Evolutionary conservation across 805 yeast species (phyloP).

Genomic region (Vanderwaltozyma polyspora): DNA sequence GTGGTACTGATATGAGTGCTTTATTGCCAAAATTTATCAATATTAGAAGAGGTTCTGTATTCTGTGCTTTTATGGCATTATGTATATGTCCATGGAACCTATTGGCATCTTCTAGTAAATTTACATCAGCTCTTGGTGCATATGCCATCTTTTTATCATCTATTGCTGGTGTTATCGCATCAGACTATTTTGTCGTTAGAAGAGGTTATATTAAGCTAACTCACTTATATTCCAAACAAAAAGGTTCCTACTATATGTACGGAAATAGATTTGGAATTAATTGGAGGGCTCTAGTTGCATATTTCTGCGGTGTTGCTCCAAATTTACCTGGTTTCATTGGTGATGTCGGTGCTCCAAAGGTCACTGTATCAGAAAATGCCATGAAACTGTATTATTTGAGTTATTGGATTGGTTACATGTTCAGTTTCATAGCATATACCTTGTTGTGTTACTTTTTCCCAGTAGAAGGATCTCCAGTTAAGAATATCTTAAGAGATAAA

Average conservation of each 20-base stretch:
- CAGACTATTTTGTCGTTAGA: slow-evolving; percentile 52
- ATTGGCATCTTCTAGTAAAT: slow-evolving; percentile 49
- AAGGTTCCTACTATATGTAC: slow-evolving; percentile 36
- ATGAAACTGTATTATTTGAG: slow-evolving; percentile 54
- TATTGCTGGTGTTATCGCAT: slow-evolving; percentile 58
- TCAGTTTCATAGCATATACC: slow-evolving; percentile 46
- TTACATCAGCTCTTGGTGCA: slow-evolving; percentile 65
- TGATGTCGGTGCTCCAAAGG: slow-evolving; percentile 46
- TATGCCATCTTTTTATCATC: slow-evolving; percentile 71
- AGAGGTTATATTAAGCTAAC: slow-evolving; percentile 53
- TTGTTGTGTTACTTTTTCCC: slow-evolving; percentile 45
- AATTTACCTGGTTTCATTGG: slow-evolving; percentile 31
- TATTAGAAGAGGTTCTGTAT: slow-evolving; percentile 49
- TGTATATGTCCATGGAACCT: slow-evolving; percentile 74
- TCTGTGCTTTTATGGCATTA: slow-evolving; percentile 58
- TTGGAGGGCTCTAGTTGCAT: slow-evolving; percentile 73
- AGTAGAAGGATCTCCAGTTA: slow-evolving; percentile 31
- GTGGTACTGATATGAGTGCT: slow-evolving; percentile 47
- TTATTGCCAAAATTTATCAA: slow-evolving; percentile 47
- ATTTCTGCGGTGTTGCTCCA: slow-evolving; percentile 29
- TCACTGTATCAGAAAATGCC: slow-evolving; percentile 62
- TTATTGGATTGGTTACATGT: slow-evolving; percentile 64
- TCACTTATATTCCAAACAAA: slow-evolving; percentile 44
- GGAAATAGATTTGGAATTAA: slow-evolving; percentile 49
- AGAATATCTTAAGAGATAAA: slow-evolving; percentile 33